Conservation (phyloP, 345 rosid species). For the Aegle marmelos region DNA sequence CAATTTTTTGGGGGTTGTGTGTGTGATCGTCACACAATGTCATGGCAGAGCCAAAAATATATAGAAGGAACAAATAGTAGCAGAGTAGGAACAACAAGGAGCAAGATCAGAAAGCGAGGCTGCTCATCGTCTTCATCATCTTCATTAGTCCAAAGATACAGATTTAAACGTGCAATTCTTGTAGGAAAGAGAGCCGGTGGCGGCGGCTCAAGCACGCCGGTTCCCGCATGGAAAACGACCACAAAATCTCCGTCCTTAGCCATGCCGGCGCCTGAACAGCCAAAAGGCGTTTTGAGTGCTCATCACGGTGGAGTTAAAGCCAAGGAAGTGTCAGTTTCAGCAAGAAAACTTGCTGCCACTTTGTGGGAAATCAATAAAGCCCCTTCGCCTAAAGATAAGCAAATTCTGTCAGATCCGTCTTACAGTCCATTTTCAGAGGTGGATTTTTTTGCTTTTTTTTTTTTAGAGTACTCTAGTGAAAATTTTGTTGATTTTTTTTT, state of each 20-base stretch:
- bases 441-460: not conserved
- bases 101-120: conserved; percentile 90
- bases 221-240: conserved; percentile 56
- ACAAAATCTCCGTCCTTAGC: conserved; percentile 37
- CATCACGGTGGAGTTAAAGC: conserved; percentile 29
- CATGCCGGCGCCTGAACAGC: conserved; percentile 35
- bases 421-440: conserved; percentile 59
- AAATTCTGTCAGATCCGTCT: conserved; percentile 52
- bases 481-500: not conserved
- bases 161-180: conserved; percentile 79
- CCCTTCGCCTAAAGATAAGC: conserved; percentile 31
- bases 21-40: conserved; percentile 6
- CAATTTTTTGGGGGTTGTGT: not conserved
- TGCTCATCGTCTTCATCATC: conserved; percentile 87
- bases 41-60: conserved; percentile 28
- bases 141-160: conserved; percentile 58
- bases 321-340: conserved; percentile 50
- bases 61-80: conserved; percentile 39
- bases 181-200: conserved; percentile 41
- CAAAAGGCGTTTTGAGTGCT: conserved; percentile 8
- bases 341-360: conserved; percentile 86
- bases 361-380: conserved; percentile 79
- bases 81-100: conserved; percentile 8
- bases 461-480: not conserved
- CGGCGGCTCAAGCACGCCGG: conserved; percentile 58